Evolutionary conservation across 495 filamentous ascomycete genomes (phyloP), one percentile per base, ranked within the genome.

Genomic region (Penicillium pulvis): DNA sequence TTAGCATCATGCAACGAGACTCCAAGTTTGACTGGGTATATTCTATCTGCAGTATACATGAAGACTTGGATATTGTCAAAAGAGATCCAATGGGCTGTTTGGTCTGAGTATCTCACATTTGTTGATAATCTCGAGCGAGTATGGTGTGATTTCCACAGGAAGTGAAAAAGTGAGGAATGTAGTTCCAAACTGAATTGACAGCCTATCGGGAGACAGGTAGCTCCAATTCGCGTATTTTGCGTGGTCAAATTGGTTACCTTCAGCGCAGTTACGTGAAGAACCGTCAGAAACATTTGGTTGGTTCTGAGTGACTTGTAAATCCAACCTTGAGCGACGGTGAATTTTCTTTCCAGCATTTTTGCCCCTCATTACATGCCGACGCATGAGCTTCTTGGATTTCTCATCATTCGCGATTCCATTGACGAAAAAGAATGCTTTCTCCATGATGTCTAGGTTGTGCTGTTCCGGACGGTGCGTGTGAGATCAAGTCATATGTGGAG

Each of bases 281-380:
- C n/a, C 26, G 6, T 31, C 19, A 31, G 28, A 43, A 6, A 30
- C 24, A 16, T 30, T 26, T 26, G 16, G 35, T 43, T 57, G 31
- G 14, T 36, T 35, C 28, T 28, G 28, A 28, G 28, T 28, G 28
- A 28, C 28, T 7, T 28, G 28, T 28, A 28, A 28, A 28, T 28
- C 28, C n/a, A 62, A 31, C 50, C 60, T 67, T 49, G 64, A 69
- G n/a, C 41, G 52, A 31, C 66, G 58, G 45, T 62, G 58, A 24
- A 67, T 46, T 45, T 48, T 64, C 49, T 65, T 69, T 28, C 69
- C 69, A 20, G 33, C 41, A 59, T 69, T 71, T 39, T 69, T 66
- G 30, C 68, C 66, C 55, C 59, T 71, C 69, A 69, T 71, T 20
- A 69, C 69, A 65, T 71, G 69, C 20, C 66, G 60, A 19, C 69